Evolutionary conservation across 176 grass and related monocot genomes (phyloP).

Genomic region (Tuctoria greenei): DNA sequence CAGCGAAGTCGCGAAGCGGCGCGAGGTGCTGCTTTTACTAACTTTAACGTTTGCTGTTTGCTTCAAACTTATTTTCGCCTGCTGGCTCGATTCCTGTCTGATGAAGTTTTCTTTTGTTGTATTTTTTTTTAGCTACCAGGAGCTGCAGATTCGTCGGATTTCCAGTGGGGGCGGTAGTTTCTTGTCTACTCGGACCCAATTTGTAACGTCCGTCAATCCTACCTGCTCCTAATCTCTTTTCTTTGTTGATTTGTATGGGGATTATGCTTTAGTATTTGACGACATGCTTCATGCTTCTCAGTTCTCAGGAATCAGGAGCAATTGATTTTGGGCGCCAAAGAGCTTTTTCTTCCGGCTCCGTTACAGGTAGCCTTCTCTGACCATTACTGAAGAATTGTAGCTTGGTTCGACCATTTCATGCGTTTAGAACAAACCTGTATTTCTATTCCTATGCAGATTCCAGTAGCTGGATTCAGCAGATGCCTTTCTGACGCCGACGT

Average conservation of each 20-base stretch:
- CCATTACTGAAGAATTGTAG: conserved; percentile 12
- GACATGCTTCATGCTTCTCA: neutral
- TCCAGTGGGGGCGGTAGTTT: neutral
- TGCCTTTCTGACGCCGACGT: conserved; percentile 34
- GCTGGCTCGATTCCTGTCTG: neutral
- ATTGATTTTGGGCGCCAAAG: neutral
- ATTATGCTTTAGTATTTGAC: neutral
- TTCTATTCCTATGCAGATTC: conserved; percentile 36
- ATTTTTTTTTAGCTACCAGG: neutral
- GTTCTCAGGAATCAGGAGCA: conserved; percentile 15
- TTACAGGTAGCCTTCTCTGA: conserved; percentile 3
- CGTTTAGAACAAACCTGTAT: neutral
- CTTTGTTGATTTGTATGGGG: neutral
- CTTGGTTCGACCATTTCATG: conserved; percentile 22
- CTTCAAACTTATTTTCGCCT: neutral
- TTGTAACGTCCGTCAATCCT: neutral
- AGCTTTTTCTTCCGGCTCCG: neutral
- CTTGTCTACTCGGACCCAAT: neutral
- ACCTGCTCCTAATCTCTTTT: neutral
- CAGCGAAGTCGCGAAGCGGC: neutral
- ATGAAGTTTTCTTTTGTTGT: neutral
- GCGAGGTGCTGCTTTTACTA: neutral
- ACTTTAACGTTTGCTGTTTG: neutral
- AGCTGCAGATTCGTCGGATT: neutral
- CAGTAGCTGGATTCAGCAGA: conserved; percentile 32